Evolutionary conservation across 345 rosid species (phyloP), one percentile per base, ranked within the genome.

Genomic region (Eucalyptus cladocalyx): DNA sequence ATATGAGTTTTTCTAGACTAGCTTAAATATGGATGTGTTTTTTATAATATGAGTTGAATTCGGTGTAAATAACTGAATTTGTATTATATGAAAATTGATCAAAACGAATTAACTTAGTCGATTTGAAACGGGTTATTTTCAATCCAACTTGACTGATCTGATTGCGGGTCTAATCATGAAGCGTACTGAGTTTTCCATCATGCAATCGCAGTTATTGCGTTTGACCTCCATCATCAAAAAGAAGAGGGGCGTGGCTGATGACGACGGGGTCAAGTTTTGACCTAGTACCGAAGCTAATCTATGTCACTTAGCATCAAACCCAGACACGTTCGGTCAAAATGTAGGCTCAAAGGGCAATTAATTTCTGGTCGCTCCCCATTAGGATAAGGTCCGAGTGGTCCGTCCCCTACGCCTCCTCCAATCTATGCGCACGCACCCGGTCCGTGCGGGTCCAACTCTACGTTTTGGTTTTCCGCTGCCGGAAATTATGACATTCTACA

Each of bases 11-110:
- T 56, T 24, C 30, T 54, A 19, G 4, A 54, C 19, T 54, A 54
- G 5, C 26, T 21, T 54, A 54, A 21, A 23, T 23, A 56, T 56
- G 13, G 32, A n/a, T 2, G 2, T 15, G 34, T 4, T n/a, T 15
- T 24, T 56, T 19, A 24, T 24, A 56, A 10, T 24, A 56, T 56
- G 30, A 56, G 13, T 56, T 23, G 30, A 1, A 23, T 56, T 0
- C 3, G 13, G 6, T 1, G 13, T 56, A 24, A 10, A 56, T 56
- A 9, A 56, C 1, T 56, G 0, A 24, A 23, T 56, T 56, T 9
- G 28, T 2, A 56, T 56, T 5, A 56, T 56, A 56, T 23, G 3
- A 9, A 56, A 56, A 56, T 24, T 6, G 13, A 6, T 56, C 6
- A 24, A 24, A 56, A 56, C 1, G 4, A 4, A 9, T 10, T 10